Conservation (phyloP, 2,329 filamentous ascomycete species). For the Xylariaceae sp. region DNA sequence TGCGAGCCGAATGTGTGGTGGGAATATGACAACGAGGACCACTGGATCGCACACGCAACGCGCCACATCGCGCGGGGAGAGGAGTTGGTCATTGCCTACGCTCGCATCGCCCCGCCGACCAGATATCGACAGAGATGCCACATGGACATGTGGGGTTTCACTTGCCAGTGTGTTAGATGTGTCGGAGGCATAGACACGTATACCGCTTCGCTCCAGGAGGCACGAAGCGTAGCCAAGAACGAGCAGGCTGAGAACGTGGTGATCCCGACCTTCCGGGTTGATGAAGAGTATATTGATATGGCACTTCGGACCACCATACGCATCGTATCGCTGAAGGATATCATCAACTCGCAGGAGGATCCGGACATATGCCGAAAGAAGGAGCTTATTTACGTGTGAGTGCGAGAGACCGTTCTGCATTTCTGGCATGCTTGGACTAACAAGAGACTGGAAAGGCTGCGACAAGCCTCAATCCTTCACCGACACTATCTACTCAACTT, state of each 20-base stretch:
- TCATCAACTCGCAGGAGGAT: too few species aligned
- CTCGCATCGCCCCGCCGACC: accelerated
- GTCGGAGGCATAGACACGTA: neutral
- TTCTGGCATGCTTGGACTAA: too few species aligned
- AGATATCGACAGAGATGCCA: too few species aligned
- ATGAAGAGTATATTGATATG: too few species aligned
- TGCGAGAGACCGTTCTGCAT: too few species aligned
- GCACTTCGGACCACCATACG: too few species aligned
- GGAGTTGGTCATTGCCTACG: conserved; percentile 5
- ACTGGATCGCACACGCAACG: conserved; percentile 7
- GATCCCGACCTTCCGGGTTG: neutral
- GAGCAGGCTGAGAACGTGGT: neutral
- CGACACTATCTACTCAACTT: too few species aligned
- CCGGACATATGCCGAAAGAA: too few species aligned
- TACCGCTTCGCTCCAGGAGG: conserved; percentile 4
- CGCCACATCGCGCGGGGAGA: conserved; percentile 6
- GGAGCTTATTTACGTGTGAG: too few species aligned
- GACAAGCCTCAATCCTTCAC: too few species aligned
- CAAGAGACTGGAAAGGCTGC: too few species aligned
- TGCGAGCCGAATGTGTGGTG: conserved; percentile 7
- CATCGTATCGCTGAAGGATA: too few species aligned
- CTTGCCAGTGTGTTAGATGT: neutral
- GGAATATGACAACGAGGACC: neutral
- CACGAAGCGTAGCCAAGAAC: neutral
- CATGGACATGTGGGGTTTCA: conserved; percentile 15